Percentiles rank a stretch among this genome's conserved stretches.
Evolutionary conservation across 768 basidiomycete genomes (phyloP).

Genomic region (Agrocybe chaxingu): DNA sequence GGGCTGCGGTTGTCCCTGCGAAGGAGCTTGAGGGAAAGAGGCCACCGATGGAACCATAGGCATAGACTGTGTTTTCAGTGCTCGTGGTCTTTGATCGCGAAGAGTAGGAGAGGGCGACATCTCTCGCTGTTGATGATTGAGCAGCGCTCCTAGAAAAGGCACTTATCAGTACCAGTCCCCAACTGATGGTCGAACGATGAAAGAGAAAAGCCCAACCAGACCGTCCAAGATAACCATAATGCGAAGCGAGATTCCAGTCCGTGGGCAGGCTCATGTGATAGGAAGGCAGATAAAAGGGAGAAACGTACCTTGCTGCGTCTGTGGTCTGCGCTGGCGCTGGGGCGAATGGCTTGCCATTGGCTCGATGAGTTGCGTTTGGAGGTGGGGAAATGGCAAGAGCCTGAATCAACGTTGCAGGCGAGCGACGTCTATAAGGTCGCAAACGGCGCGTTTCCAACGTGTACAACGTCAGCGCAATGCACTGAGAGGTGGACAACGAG

Average conservation of each 20-base stretch:
- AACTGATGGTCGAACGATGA: constrained; percentile 14
- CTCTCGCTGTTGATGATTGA: constrained; percentile 40
- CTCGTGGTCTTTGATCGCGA: constrained; percentile 44
- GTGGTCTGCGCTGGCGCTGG: constrained; percentile 54
- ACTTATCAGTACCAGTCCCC: constrained; percentile 22
- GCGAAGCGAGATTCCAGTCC: constrained; percentile 7
- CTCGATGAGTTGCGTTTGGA: constrained; percentile 22
- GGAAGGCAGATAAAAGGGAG: constrained; percentile 13
- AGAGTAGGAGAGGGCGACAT: constrained; percentile 47
- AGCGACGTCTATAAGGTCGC: constrained; percentile 28
- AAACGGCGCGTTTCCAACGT: constrained; percentile 68
- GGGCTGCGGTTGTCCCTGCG: constrained; percentile 40
- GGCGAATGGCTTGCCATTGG: constrained; percentile 60
- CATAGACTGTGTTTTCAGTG: constrained; percentile 58
- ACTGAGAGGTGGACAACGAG: constrained; percentile 48
- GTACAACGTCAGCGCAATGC: constrained; percentile 41
- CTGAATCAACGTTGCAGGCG: constrained; percentile 13
- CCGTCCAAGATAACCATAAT: not conserved
- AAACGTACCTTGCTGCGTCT: constrained; percentile 49
- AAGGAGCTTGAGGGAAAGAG: constrained; percentile 41
- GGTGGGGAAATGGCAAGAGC: constrained; percentile 14
- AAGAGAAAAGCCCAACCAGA: constrained; percentile 6
- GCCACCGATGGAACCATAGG: constrained; percentile 55
- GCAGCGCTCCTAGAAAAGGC: constrained; percentile 34
- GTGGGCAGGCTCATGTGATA: constrained; percentile 18